Evolutionary conservation across 1,139 yeast species (phyloP).

Genomic region (Wickerhamomyces sp.): DNA sequence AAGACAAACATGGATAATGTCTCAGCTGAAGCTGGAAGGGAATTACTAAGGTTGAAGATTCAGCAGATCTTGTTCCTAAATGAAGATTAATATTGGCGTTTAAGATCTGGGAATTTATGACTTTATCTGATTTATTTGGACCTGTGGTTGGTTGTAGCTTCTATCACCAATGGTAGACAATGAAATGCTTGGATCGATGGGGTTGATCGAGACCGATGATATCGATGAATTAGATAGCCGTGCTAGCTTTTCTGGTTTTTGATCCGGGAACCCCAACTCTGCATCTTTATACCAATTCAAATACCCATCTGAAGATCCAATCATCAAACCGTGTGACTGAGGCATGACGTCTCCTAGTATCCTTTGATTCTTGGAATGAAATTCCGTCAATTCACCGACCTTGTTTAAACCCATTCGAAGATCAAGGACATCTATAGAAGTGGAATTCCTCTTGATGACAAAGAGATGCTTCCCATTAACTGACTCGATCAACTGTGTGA

Average conservation of each 20-base stretch:
- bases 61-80: constrained; percentile 27
- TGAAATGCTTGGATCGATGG: constrained; percentile 17
- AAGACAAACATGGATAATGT: constrained; percentile 4
- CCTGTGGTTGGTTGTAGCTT: constrained; percentile 7
- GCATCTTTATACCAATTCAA: constrained; percentile 26
- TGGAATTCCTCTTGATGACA: constrained; percentile 23
- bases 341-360: constrained; percentile 20
- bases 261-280: constrained; percentile 21
- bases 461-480: constrained; percentile 24
- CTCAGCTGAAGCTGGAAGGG: constrained; percentile 23
- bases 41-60: constrained; percentile 25
- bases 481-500: constrained; percentile 27
- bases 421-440: constrained; percentile 25
- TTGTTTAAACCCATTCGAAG: constrained; percentile 25
- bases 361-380: constrained; percentile 22
- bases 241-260: constrained; percentile 3
- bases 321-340: constrained; percentile 21
- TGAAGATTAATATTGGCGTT: constrained; percentile 6
- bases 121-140: constrained; percentile 4
- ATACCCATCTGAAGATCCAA: constrained; percentile 24
- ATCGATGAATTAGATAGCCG: constrained; percentile 6
- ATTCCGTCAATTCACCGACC: constrained; percentile 12
- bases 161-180: constrained; percentile 24
- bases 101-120: background rate
- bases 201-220: constrained; percentile 17